Base-by-base conservation (phyloP, 208 protist genomes). In the Wallacemonas sp. region DNA sequence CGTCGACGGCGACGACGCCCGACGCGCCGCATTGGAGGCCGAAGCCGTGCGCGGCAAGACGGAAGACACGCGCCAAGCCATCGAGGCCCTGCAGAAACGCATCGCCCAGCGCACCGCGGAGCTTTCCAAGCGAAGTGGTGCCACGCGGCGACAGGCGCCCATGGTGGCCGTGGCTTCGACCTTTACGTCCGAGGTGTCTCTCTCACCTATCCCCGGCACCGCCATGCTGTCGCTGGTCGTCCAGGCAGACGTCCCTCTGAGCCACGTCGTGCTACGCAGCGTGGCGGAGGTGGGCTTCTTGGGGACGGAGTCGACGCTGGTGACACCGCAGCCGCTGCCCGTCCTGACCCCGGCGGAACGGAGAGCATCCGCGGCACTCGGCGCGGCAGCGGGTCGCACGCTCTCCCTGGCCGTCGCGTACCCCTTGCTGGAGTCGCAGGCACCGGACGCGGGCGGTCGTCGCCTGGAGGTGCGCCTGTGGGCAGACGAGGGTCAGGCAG, bases 181-280 rank as follows among this genome's bases (percentile, higher is more conserved):
- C 46, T 92, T 95, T 50, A 86, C 72, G 3, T 50, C 79, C 21
- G 74, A 72, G 12, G 64, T 89, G 10, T 66, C 64, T 22, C 76
- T 95, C 22, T 72, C 65, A 0, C 81, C 85, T 8, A 63, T 85
- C 13, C 73, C 75, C 3, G 69, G 68, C 24, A 77, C 52, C 10
- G 73, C 89, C 19, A 76, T 79, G 73, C 60, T 94, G 12, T 76
- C 78, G 13, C 61, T 92, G 15, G 61, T 73, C 12, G 71, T 94
- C 5, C 73, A 85, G 26, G 63, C 82, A 3, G 81, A 88, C 55
- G 81, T 83, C 2, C 76, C 83, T 10, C 57, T 94, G 13, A 71
- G 87, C 6, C 78, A 61, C 37, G 77, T 74, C 30, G 55, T 83
- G 29, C 30, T 95, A 26, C 79, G 76, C 27, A 81, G 79, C 70